Base-by-base conservation (phyloP, 2,329 filamentous ascomycete genomes). In the Furcasterigmium furcatum region DNA sequence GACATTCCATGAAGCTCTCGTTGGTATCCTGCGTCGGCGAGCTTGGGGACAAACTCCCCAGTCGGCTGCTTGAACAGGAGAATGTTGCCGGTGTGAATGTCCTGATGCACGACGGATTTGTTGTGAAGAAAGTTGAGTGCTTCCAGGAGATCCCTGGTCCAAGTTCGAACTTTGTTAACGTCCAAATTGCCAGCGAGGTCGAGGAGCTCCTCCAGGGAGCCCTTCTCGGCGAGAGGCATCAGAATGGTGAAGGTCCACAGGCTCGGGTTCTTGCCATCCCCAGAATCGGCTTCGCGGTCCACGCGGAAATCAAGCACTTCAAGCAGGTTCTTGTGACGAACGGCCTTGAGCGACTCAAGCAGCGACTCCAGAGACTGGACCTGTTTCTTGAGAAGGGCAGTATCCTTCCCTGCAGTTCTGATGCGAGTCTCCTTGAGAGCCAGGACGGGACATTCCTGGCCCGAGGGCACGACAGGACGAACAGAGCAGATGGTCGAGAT, bases 71-170 rank as follows among this genome's bases (percentile, higher is more conserved):
- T 78, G 55, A 87, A 88, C 5, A 96, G 68, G 4, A 96, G 75
- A 39, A 96, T 77, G 52, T 95, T 95, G 16, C 81, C 77, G 12
- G 85, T 75, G 58, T 95, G 89, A 16, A 96, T 83, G 57, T 88
- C 83, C 59, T 88, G 87, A 64, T 97, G 94, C 20, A 89, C 75
- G 46, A 96, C 76, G 18, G 90, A 90, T 59, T 88, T 85, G 52
- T 86, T 85, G 65, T 97, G 92, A 43, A 95, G 81, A 61, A 87
- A 95, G 47, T 90, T 87, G 22, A 99, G 72, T 1, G 86, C 94
- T 67, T 96, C 90, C 21, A 99, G 78, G 16, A 99, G 74, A 57
- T 96, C 90, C 48, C 91, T 83, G n/a, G 90, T 94, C 86, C 91
- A 97, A 20, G 88, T 84, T 44, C 91, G 85, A 38, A 91, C 84